Percentiles rank a stretch among this genome's conserved stretches.
Evolutionary conservation across 805 yeast species (phyloP).

Genomic region (Metschnikowia gruessii): DNA sequence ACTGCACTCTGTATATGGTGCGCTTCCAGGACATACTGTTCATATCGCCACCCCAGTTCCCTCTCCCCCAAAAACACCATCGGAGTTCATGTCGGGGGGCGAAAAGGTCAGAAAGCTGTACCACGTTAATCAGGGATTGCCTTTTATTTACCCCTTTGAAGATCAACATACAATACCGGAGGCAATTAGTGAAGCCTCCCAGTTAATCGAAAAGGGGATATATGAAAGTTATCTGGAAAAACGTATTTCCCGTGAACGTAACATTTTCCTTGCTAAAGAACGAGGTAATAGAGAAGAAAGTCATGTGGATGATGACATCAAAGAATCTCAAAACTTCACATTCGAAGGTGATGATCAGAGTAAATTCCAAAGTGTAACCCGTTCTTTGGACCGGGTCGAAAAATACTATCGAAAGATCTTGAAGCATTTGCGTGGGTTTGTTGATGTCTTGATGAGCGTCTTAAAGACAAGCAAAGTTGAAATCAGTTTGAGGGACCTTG

Average conservation of each 20-base stretch:
- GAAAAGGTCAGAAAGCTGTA: constrained; percentile 52
- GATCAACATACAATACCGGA: constrained; percentile 48
- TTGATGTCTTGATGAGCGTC: constrained; percentile 60
- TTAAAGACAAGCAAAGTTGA: constrained; percentile 50
- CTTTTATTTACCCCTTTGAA: constrained; percentile 59
- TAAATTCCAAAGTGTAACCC: constrained; percentile 31
- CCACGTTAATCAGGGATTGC: constrained; percentile 65
- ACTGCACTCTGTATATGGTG: constrained; percentile 41
- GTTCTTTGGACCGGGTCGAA: constrained; percentile 55
- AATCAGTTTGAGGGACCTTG: constrained; percentile 34
- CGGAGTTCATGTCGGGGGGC: constrained; percentile 47
- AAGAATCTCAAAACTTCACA: constrained; percentile 22
- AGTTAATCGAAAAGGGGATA: constrained; percentile 58
- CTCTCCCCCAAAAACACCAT: constrained; percentile 59
- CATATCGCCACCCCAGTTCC: constrained; percentile 89
- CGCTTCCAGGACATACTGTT: constrained; percentile 51
- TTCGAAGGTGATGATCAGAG: constrained; percentile 19
- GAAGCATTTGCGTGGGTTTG: constrained; percentile 58
- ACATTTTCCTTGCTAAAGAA: constrained; percentile 68
- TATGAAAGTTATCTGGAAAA: constrained; percentile 63
- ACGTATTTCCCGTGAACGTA: constrained; percentile 72
- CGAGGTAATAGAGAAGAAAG: constrained; percentile 44
- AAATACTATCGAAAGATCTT: constrained; percentile 51
- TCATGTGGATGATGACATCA: constrained; percentile 18
- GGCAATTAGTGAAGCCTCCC: constrained; percentile 78